Base-by-base conservation (phyloP, 1,284 basidiomycete genomes). In the Cryptococcus deneoformans region DNA sequence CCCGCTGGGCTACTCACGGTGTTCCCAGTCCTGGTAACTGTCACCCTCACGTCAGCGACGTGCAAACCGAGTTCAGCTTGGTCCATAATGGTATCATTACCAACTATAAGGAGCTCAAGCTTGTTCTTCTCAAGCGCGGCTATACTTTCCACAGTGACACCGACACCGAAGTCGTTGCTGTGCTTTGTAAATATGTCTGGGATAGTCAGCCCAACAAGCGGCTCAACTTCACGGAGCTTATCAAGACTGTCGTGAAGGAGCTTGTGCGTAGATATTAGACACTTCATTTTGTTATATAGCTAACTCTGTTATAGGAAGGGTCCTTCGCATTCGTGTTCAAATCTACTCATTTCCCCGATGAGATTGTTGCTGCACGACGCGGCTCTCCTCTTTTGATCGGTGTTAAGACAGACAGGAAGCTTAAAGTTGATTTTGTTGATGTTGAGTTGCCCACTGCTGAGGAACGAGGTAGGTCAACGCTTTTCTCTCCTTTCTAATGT, bases 251-350 rank as follows among this genome's bases (percentile, higher is more conserved):
- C 53, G 81, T 99, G 74, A 97, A 95, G 82, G 96, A 99, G 80
- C 86, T 99, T 50, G 80, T 80, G 47, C 57, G 79, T 76, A 36
- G 14, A 38, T 47, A 29, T 29, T 29, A 29, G 29, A 29, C 29
- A 5, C 29, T 29, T 29, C 29, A 5, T 29, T 29, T 29, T 29
- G 29, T 29, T 29, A 3, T 29, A 3, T 29, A 29, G 29, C 29
- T 29, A 54, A 39, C 0, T 8, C n/a, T 20, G 36, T 20, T 38
- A 34, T 63, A 80, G 79, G 93, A 99, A 81, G 96, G 96, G 53
- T 98, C 96, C 8, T 99, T 99, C 72, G 96, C 96, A n/a, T 97
- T 99, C 78, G 94, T 98, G 69, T 98, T 99, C 90, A 99, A 97
- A 82, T 97, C 94, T 14, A 79, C 80, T 42, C 93, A 99, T 82